A percentile compares a stretch with the other conserved stretches of the same genome.
Conservation (phyloP, 306 rosid species). For the Biancaea sappan region DNA sequence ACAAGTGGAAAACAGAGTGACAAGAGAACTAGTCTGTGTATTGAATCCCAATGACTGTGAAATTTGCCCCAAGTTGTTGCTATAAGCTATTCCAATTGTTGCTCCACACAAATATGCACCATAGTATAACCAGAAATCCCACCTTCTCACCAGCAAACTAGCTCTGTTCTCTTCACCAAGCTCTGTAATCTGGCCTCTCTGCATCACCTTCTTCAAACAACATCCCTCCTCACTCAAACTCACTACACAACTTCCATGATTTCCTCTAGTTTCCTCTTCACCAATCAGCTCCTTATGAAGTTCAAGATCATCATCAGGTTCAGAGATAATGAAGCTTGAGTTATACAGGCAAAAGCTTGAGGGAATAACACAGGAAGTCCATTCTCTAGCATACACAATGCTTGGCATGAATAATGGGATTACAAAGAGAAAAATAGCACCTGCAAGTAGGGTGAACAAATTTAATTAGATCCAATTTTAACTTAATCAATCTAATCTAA, state of each 20-base stretch:
- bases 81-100: conserved; percentile 79
- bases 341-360: conserved; percentile 7
- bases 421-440: conserved; percentile 57
- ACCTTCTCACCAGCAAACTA: conserved; percentile 43
- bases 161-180: conserved; percentile 73
- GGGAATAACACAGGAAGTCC: conserved; percentile 33
- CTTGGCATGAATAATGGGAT: conserved; percentile 55
- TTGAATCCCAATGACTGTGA: conserved; percentile 66
- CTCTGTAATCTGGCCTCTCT: conserved; percentile 44
- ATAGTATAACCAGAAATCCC: conserved; percentile 85
- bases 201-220: conserved; percentile 41
- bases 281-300: conserved; percentile 54
- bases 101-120: conserved; percentile 78
- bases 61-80: conserved; percentile 89
- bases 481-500: too few species aligned
- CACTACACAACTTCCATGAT: background rate
- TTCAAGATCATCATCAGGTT: conserved; percentile 38
- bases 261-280: conserved; percentile 1
- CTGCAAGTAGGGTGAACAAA: too few species aligned
- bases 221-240: conserved; percentile 35
- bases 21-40: conserved; percentile 61
- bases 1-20: conserved; percentile 76
- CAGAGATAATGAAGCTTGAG: conserved; percentile 31
- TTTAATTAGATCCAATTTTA: too few species aligned
- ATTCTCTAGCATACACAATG: conserved; percentile 40